Base-by-base conservation (phyloP, 305 asterid genomes). In the Rubia tinctorum region DNA sequence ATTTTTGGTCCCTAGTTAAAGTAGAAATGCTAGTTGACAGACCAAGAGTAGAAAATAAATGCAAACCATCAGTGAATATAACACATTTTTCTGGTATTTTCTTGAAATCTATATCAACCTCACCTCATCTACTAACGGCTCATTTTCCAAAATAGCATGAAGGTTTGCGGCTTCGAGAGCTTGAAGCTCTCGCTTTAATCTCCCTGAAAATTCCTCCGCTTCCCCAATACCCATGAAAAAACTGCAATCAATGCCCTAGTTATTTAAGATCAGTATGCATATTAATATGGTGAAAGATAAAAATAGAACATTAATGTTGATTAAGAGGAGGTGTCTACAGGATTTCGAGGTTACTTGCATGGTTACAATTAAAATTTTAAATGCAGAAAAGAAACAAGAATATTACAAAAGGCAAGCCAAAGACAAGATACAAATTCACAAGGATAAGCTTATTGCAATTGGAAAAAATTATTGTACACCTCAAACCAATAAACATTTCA, bases 81-180 rank as follows among this genome's bases (percentile, higher is more conserved):
- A 53, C 10, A 59, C 23, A 20, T 17, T 4, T 37, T 6, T 25
- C 25, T 20, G 17, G 65, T 43, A 18, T 7, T 22, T 51, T 65
- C 20, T 23, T 49, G 30, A 47, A 69, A 69, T 51, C 34, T 13
- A 17, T 8, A 20, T 66, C 67, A 75, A 71, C 49, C 71, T 73
- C 75, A 95, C 99, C 93, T 95, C 90, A 58, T 86, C 88, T 69
- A 91, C 77, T 78, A 94, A 86, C 71, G 99, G 92, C 79, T 90
- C 97, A 58, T 86, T 94, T 83, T 91, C 99, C 87, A 94, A 81
- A 80, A 94, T 89, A 73, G 99, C 88, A 79, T 94, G 99, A 73
- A 94, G 98, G 76, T 94, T 94, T 71, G 99, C 98, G 20, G 99
- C 99, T 87, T 94, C 99, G 78, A 94, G 81, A 60, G 99, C 99